Conservation (phyloP, 495 filamentous ascomycete genomes). For the Poronia punctata region DNA sequence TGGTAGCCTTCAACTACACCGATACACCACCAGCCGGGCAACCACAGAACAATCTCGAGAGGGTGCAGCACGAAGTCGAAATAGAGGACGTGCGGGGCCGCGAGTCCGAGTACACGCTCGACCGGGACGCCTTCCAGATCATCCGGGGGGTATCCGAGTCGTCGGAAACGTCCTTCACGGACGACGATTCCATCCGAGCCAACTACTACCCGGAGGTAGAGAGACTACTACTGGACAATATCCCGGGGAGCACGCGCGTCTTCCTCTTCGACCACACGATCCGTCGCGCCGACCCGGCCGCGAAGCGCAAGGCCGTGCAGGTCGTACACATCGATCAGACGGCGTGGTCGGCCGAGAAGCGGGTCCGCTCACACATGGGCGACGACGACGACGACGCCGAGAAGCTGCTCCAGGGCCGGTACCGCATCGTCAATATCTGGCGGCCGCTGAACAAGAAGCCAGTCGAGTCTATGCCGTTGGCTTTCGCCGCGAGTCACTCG, state of each 20-base stretch:
- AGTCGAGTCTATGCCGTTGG: conserved; percentile 63
- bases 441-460: conserved; percentile 63
- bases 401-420: conserved; percentile 51
- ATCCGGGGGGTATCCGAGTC: conserved; percentile 43
- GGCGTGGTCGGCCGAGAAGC: conserved; percentile 48
- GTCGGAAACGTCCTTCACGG: conserved; percentile 50
- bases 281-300: conserved; percentile 49
- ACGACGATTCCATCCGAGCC: conserved; percentile 54
- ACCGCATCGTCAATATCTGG: conserved; percentile 88
- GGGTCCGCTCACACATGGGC: conserved; percentile 58
- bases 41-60: conserved; percentile 55
- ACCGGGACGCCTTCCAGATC: conserved; percentile 65
- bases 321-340: conserved; percentile 84
- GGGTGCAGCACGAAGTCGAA: conserved; percentile 35
- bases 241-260: conserved; percentile 56
- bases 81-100: conserved; percentile 61
- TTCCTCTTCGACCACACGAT: conserved; percentile 89
- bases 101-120: conserved; percentile 59
- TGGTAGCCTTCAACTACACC: conserved; percentile 63
- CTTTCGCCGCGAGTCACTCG: conserved; percentile 56
- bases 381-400: conserved; percentile 50
- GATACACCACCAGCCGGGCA: conserved; percentile 52
- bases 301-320: conserved; percentile 57
- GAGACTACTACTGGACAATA: conserved; percentile 50
- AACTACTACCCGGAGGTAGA: conserved; percentile 83